Evolutionary conservation across 805 yeast genomes (phyloP), one percentile per base, ranked within the genome.

Genomic region (Sugiyamaella mastotermitis): DNA sequence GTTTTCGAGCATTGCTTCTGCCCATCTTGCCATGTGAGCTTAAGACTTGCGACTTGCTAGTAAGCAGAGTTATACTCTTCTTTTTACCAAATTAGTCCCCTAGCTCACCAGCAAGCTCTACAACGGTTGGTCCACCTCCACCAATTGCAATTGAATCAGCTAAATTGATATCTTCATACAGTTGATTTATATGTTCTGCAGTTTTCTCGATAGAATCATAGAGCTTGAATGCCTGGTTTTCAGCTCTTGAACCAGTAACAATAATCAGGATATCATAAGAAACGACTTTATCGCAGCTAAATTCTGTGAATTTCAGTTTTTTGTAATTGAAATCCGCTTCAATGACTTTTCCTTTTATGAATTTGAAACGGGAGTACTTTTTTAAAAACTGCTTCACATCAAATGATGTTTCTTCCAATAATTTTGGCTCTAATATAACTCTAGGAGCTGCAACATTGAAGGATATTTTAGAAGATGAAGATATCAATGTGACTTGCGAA

Each of bases 61-160:
- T 35, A 43, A 47, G 51, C 9, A 54, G 33, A 11, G 42, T 56
- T 6, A 71, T 65, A 11, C 49, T 50, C 43, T 68, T 66, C 8
- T 49, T 51, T 41, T 66, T 64, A 4, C 59, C n/a, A n/a, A 58
- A 1, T 65, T 62, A 21, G 39, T 37, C n/a, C 34, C 61, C 68
- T 34, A 72, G 54, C 38, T 72, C 77, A 24, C 67, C 73, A 1
- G 74, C 71, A 20, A 68, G 55, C 49, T 72, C 77, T 30, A 70
- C 64, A 3, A 76, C 77, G 14, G 71, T 53, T 1, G 76, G 72
- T 14, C 78, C 78, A 10, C 69, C 76, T 5, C 78, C 78, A 38
- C 71, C 64, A 8, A 68, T 56, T 3, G 71, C 64, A n/a, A 74
- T 61, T 5, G 50, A 57, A 7, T 66, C 52, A 10, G 68, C 61